Evolutionary conservation across 108 stramenopile species (phyloP), one percentile per base, ranked within the genome.

Genomic region (Asterionellopsis glacialis): DNA sequence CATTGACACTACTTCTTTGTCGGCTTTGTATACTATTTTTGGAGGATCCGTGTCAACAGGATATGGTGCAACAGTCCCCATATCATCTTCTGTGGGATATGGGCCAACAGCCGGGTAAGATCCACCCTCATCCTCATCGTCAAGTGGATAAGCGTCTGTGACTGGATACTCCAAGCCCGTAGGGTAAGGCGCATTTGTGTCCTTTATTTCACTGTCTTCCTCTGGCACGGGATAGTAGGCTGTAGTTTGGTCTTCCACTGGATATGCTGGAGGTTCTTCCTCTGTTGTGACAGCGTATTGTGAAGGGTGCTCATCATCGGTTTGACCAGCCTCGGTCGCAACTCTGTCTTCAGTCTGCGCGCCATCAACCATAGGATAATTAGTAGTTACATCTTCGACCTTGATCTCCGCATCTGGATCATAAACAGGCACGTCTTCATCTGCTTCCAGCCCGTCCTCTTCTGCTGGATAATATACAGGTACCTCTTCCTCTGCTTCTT

Each of bases 1-100:
- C 40, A 93, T 76, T 1, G 86, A 72, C 11, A 93, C 75, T 11
- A 93, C 70, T 19, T 58, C 86, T 51, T 80, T 85, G 60, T 93
- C 91, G 0, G 81, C 88, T 25, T 84, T 75, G 45, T 69, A 72
- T 33, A 69, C 59, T 61, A 83, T 84, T 42, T 80, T 85, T 45
- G 48, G 59, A 12, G 18, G 38, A 19, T 40, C 48, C 40, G 16
- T 0, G 14, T 63, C 50, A 6, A 56, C 43, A 42, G 54, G 47
- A 49, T 51, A 63, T 12, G 41, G 63, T 26, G 47, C 47, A 7
- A 21, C 1, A 21, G 16, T 9, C 2, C 16, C 39, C 43, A 41
- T 41, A 0, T 0, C 13, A 22, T 41, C 55, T 18, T 23, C 68
- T 44, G 24, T 43, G 15, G 70, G 70, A 65, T 72, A 72, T 39